A percentile compares a stretch with the other conserved stretches of the same genome.
phyloP scores from a whole-genome alignment of 441 rosid genomes.

The Jatropha multifida region DNA sequence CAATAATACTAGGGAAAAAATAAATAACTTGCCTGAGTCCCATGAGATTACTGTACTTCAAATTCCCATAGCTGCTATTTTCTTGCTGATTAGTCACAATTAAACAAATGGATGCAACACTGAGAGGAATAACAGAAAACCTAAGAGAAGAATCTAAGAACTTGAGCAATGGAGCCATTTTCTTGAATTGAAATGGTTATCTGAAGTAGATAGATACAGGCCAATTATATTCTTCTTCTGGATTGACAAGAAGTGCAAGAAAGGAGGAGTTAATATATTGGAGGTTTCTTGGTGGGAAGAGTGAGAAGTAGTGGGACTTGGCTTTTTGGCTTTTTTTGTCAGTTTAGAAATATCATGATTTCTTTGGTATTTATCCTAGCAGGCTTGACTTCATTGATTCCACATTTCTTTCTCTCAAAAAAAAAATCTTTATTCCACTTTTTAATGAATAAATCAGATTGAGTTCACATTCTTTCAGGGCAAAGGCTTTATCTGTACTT shows the following conservation, averaged over 20 bases:
- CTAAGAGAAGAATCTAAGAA: conserved; percentile 64
- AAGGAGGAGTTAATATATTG: not conserved
- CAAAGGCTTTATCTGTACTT: not conserved
- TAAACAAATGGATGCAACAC: conserved; percentile 70
- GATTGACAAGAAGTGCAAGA: conserved; percentile 21
- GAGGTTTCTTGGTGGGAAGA: conserved; percentile 31
- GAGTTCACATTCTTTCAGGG: not conserved
- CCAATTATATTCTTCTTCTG: not conserved
- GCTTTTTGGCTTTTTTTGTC: conserved; percentile 12
- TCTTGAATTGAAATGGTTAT: conserved; percentile 3
- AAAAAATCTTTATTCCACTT: not conserved
- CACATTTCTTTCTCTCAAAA: not conserved
- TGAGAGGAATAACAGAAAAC: conserved; percentile 67
- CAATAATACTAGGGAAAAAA: not conserved
- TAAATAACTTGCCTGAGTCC: conserved; percentile 57
- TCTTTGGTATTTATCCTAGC: conserved; percentile 14
- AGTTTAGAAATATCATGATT: conserved; percentile 18
- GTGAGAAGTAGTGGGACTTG: conserved; percentile 40
- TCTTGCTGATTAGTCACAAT: conserved; percentile 66
- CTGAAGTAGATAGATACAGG: not conserved
- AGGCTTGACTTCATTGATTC: conserved; percentile 13
- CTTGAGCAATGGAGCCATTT: conserved; percentile 52
- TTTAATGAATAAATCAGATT: not conserved
- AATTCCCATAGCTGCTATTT: conserved; percentile 53
- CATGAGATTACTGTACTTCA: conserved; percentile 49